phyloP scores from a whole-genome alignment of 768 basidiomycete species.

The Podaxis rugospora region DNA sequence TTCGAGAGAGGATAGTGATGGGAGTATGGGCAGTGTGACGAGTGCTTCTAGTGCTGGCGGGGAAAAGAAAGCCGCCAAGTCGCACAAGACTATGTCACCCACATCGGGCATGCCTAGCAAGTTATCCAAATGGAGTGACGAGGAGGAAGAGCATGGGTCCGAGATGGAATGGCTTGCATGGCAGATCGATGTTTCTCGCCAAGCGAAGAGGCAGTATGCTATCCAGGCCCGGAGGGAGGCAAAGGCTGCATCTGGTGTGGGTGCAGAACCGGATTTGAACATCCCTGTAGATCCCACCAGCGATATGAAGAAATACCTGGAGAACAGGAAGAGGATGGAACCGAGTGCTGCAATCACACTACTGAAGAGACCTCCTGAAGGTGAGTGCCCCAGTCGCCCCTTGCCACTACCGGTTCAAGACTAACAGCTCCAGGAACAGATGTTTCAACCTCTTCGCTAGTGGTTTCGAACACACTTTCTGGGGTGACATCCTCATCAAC shows the following conservation, averaged over 20 bases:
- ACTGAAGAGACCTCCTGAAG: not conserved
- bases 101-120: slow-evolving; percentile 11
- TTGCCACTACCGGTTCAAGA: not conserved
- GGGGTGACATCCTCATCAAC: not conserved
- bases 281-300: slow-evolving; percentile 14
- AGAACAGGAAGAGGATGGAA: slow-evolving; percentile 10
- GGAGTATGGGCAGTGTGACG: slow-evolving; percentile 1
- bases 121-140: slow-evolving; percentile 28
- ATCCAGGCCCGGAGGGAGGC: slow-evolving; percentile 13
- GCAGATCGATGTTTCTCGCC: slow-evolving; percentile 49
- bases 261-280: not conserved
- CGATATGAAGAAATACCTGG: slow-evolving; percentile 12
- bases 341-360: slow-evolving; percentile 1
- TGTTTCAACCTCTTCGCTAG: not conserved
- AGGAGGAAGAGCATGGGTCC: slow-evolving; percentile 36
- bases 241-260: slow-evolving; percentile 7
- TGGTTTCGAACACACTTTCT: not conserved
- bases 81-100: slow-evolving; percentile 17
- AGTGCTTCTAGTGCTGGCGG: not conserved
- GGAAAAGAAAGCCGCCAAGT: not conserved
- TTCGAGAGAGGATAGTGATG: slow-evolving; percentile 10
- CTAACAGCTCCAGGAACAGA: not conserved
- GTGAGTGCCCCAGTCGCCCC: not conserved
- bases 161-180: slow-evolving; percentile 69
- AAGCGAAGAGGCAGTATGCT: slow-evolving; percentile 19